A percentile compares a stretch with the other conserved stretches of the same genome.
Evolutionary conservation across 2,329 filamentous ascomycete species (phyloP).

Genomic region (Paracoccidioides lutzii): DNA sequence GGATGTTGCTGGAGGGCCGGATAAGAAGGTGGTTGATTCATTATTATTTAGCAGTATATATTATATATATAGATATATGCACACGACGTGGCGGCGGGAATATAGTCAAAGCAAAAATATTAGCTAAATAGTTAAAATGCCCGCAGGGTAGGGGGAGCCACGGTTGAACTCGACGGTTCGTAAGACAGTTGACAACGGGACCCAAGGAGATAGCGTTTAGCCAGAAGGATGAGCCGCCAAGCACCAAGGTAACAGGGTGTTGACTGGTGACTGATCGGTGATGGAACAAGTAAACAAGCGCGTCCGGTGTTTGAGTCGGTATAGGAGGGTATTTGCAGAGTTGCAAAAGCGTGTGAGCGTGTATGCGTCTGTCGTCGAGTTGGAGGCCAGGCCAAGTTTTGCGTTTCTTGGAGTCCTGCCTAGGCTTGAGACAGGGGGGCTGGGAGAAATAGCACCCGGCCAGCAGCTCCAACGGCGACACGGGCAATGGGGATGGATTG

Average conservation of each 20-base stretch:
- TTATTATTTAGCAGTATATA: background rate
- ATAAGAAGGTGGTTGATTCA: constrained; percentile 11
- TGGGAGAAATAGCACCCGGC: background rate
- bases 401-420: background rate
- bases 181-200: background rate
- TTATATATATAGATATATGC: background rate
- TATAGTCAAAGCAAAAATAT: background rate
- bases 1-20: constrained; percentile 12
- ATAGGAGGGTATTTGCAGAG: background rate
- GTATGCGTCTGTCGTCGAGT: too few relatives aligned
- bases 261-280: too few relatives aligned
- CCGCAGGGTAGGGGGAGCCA: background rate
- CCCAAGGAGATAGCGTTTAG: background rate
- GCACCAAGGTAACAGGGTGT: too few relatives aligned
- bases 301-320: background rate
- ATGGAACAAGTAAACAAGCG: background rate
- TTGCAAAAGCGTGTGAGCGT: too few relatives aligned
- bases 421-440: background rate
- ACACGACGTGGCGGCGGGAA: background rate
- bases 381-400: background rate
- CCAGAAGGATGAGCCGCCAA: background rate
- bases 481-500: background rate
- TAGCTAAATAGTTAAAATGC: background rate
- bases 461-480: background rate
- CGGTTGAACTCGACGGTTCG: background rate